Evolutionary conservation across 306 rosid genomes (phyloP), one percentile per base, ranked within the genome.

Genomic region (Gillenia trifoliata): DNA sequence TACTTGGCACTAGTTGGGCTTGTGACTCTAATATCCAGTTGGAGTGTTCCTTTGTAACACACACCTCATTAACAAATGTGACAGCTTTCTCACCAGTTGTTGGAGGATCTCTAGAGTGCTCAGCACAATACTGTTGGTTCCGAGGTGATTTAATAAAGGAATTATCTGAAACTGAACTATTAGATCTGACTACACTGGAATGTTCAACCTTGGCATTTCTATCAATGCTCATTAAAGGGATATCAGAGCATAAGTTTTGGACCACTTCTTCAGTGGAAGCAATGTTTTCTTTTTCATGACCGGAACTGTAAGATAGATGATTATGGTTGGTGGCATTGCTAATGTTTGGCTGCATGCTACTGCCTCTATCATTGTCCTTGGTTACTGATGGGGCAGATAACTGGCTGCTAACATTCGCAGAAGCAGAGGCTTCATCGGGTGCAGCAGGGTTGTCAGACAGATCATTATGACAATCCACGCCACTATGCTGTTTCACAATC

Each of bases 21-120:
- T 75, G 87, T 12, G 86, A 79, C 68, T 85, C 86, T 29, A 81
- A 81, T 63, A 71, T 65, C 88, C 83, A 81, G 79, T 88, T 87
- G 73, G 66, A 68, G 9, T 68, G 82, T 69, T 88, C 93, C 66
- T 77, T 86, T 56, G 82, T 61, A 75, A 52, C 60, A 75, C 69
- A 66, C 68, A 74, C 71, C 75, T 72, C 85, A 68, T 83, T 73
- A 41, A 76, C 77, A 49, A 76, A 68, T 23, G 68, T 34, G 30
- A 66, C 68, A 43, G 70, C 76, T 71, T 87, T 86, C 77, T 77
- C 81, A 52, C 74, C 64, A 40, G 73, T 34, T 67, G 82, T 72
- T 54, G 77, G 67, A 71, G 73, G 70, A 30, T 83, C 89, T 74
- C 80, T 84, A 66, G 61, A 77, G 64, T 75, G 87, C 52, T 80